Percentiles rank a stretch among this genome's conserved stretches.
These are phyloP conservation scores for Trichomonascaceae sp. DNA, from an alignment of 1,139 yeast genomes.

Conservation along the genomic window DNA sequence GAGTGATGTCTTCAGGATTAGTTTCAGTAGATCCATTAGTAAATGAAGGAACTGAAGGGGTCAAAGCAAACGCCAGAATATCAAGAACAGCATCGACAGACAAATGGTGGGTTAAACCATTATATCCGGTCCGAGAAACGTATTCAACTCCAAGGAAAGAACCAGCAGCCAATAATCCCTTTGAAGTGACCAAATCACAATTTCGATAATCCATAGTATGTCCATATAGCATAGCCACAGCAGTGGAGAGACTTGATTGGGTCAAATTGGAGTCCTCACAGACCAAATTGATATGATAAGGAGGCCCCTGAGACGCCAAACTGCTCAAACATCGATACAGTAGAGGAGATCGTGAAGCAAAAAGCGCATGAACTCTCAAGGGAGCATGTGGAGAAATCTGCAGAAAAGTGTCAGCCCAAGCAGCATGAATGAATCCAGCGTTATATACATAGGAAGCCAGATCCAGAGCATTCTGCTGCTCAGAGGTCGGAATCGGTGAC, in stretches of 20 bases:
- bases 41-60: neutral
- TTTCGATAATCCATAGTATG: conserved; percentile 24
- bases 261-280: conserved; percentile 51
- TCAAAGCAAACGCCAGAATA: conserved; percentile 25
- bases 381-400: conserved; percentile 26
- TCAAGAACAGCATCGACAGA: conserved; percentile 22
- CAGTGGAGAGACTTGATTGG: conserved; percentile 28
- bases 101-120: conserved; percentile 19
- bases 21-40: neutral
- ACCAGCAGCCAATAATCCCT: conserved; percentile 31
- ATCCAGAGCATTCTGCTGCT: conserved; percentile 16
- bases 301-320: conserved; percentile 30
- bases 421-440: conserved; percentile 33
- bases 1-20: conserved; percentile 17
- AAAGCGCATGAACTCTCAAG: conserved; percentile 31
- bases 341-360: conserved; percentile 32
- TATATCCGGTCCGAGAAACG: conserved; percentile 26
- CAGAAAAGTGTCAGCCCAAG: conserved; percentile 34
- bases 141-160: conserved; percentile 27
- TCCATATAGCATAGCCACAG: conserved; percentile 33
- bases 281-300: conserved; percentile 48
- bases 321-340: conserved; percentile 26
- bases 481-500: conserved; percentile 2
- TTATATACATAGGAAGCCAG: conserved; percentile 29
- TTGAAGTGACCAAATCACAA: conserved; percentile 23